These are phyloP conservation scores for Antrodiella citrinella DNA, from an alignment of 768 basidiomycete genomes.

Conservation along the genomic window DNA sequence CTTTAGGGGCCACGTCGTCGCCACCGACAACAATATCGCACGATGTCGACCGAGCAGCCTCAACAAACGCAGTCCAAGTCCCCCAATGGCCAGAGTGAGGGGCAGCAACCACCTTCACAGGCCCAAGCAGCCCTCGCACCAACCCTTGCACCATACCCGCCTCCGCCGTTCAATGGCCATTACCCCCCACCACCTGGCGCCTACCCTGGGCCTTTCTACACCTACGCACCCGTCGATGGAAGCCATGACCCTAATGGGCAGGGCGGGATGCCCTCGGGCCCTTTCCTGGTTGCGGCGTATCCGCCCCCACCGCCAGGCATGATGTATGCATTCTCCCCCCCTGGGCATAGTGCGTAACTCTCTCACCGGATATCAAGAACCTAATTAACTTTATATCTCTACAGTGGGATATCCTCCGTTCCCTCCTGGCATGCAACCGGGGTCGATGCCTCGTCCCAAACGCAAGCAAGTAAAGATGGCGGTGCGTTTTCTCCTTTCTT, in stretches of 20 bases:
- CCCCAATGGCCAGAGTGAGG: no score
- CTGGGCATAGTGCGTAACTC: slow-evolving; percentile 28
- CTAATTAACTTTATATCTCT: no score
- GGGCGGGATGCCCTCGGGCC: slow-evolving; percentile 26
- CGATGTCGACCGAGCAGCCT: no score
- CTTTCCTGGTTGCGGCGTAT: slow-evolving; percentile 31
- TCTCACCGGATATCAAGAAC: no score
- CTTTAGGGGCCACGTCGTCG: no score
- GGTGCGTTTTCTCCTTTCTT: slow-evolving; percentile 25
- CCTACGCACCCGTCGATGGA: slow-evolving; percentile 19
- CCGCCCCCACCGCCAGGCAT: slow-evolving; percentile 32
- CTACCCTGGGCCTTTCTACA: slow-evolving; percentile 22
- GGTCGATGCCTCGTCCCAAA: slow-evolving; percentile 28
- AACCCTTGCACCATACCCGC: slow-evolving; percentile 11
- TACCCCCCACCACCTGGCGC: slow-evolving; percentile 13
- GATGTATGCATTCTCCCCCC: slow-evolving; percentile 35
- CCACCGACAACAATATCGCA: no score
- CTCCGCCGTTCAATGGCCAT: slow-evolving; percentile 18
- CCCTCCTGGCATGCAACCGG: slow-evolving; percentile 17
- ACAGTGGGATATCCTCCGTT: slow-evolving; percentile 20
- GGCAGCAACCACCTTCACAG: slow-evolving; percentile 5
- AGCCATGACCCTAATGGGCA: slow-evolving; percentile 25
- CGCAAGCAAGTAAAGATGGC: slow-evolving; percentile 56
- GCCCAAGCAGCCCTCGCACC: slow-evolving; percentile 1
- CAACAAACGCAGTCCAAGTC: no score